Conservation (phyloP, 352 stramenopile genomes). For the Globisporangium radiosum region DNA sequence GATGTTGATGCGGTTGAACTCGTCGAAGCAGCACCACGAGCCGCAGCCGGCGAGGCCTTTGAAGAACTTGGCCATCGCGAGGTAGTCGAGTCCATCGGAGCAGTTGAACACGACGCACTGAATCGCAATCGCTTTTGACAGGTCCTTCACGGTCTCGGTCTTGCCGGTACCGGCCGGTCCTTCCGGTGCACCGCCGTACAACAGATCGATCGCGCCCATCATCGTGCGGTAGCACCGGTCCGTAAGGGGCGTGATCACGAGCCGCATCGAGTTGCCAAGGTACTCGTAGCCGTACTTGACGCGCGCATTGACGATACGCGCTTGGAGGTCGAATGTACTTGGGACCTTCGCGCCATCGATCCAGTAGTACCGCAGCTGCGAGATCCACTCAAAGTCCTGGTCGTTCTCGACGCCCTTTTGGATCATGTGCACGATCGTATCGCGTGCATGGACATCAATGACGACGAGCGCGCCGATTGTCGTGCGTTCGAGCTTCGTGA, state of each 20-base stretch:
- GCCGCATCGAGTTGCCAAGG: slow-evolving; percentile 88
- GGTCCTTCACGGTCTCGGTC: slow-evolving; percentile 93
- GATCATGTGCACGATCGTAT: slow-evolving; percentile 91
- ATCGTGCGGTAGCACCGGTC: slow-evolving; percentile 94
- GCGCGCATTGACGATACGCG: slow-evolving; percentile 84
- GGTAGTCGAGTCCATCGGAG: slow-evolving; percentile 88
- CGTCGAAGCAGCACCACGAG: slow-evolving; percentile 93
- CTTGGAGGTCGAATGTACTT: slow-evolving; percentile 65
- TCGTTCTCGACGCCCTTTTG: slow-evolving; percentile 83
- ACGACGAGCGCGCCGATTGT: slow-evolving; percentile 91
- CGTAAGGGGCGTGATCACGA: slow-evolving; percentile 94
- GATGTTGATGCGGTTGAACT: slow-evolving; percentile 96
- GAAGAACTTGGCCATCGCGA: slow-evolving; percentile 95
- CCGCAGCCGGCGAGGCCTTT: slow-evolving; percentile 90
- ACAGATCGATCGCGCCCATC: slow-evolving; percentile 90
- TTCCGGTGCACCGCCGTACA: slow-evolving; percentile 91
- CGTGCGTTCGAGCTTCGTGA: slow-evolving; percentile 89
- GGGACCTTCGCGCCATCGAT: slow-evolving; percentile 49
- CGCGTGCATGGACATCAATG: slow-evolving; percentile 90
- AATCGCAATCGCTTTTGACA: slow-evolving; percentile 93
- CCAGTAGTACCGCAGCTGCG: slow-evolving; percentile 93
- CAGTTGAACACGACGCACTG: slow-evolving; percentile 96
- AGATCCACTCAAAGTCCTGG: slow-evolving; percentile 92
- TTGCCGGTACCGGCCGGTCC: slow-evolving; percentile 93
- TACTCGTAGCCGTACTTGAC: slow-evolving; percentile 91